Conservation (phyloP, 208 protist genomes). For the Trichomonas vaginalis region DNA sequence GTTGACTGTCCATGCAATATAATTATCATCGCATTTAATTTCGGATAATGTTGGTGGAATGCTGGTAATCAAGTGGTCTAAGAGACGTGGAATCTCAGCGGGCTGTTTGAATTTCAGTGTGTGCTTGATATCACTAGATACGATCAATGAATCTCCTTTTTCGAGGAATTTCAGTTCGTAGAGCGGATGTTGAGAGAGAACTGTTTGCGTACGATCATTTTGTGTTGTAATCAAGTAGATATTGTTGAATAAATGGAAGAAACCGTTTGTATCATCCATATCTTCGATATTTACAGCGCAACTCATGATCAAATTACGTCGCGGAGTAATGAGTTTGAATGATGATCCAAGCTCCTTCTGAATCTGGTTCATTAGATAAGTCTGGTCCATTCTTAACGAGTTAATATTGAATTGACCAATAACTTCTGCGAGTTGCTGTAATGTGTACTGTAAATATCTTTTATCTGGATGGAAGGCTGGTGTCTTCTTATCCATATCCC, state of each 20-base stretch:
- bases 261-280: not conserved
- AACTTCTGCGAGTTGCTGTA: not conserved
- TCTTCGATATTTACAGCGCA: not conserved
- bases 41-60: not conserved
- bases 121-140: not conserved
- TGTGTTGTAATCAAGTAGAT: not conserved
- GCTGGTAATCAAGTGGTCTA: not conserved
- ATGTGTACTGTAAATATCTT: not conserved
- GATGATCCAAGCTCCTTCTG: not conserved
- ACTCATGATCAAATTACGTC: not conserved
- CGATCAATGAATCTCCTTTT: not conserved
- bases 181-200: not conserved
- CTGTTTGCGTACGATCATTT: not conserved
- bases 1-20: not conserved
- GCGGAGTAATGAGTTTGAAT: not conserved
- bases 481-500: not conserved
- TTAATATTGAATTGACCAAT: not conserved
- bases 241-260: not conserved
- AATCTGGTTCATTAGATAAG: not conserved
- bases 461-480: not conserved
- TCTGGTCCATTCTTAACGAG: not conserved
- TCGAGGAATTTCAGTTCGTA: not conserved
- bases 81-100: not conserved
- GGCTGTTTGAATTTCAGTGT: not conserved
- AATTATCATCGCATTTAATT: not conserved